Conservation (phyloP, 805 yeast genomes). For the Yarrowia deformans region DNA sequence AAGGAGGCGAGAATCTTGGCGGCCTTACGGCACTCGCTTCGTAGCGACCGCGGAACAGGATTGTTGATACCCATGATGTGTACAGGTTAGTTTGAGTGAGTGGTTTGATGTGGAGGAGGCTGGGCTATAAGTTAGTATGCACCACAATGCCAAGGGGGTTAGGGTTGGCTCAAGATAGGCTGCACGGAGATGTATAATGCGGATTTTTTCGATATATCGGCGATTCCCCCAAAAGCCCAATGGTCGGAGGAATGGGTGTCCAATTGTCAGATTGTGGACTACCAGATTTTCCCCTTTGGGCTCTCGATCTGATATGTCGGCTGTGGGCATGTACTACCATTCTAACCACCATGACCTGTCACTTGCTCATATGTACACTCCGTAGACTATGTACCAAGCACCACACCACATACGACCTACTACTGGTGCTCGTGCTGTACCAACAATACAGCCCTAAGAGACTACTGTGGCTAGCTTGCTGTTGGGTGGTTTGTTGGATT, state of each 20-base stretch:
- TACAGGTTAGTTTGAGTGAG: neutral
- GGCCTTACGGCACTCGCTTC: constrained; percentile 78
- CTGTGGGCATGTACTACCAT: neutral
- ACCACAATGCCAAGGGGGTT: constrained; percentile 22
- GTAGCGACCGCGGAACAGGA: constrained; percentile 93
- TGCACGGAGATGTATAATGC: neutral
- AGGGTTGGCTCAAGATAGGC: neutral
- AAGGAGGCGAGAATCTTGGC: constrained; percentile 90
- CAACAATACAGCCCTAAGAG: neutral
- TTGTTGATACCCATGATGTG: constrained; percentile 80
- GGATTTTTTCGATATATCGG: neutral
- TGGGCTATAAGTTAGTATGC: constrained; percentile 19
- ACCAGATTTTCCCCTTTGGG: neutral
- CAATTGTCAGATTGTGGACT: too few relatives aligned
- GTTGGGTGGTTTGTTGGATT: neutral
- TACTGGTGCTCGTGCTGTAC: too few relatives aligned
- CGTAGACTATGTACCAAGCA: too few relatives aligned
- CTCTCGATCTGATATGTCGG: neutral
- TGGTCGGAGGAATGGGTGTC: too few relatives aligned
- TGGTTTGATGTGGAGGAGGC: constrained; percentile 20
- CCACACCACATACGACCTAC: too few relatives aligned
- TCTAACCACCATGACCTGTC: too few relatives aligned
- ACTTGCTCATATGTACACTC: too few relatives aligned
- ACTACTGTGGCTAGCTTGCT: neutral
- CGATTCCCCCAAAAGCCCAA: neutral